These are phyloP conservation scores for Scenedesmus sp. DNA, from an alignment of 163 green algal species.

Conservation along the genomic window DNA sequence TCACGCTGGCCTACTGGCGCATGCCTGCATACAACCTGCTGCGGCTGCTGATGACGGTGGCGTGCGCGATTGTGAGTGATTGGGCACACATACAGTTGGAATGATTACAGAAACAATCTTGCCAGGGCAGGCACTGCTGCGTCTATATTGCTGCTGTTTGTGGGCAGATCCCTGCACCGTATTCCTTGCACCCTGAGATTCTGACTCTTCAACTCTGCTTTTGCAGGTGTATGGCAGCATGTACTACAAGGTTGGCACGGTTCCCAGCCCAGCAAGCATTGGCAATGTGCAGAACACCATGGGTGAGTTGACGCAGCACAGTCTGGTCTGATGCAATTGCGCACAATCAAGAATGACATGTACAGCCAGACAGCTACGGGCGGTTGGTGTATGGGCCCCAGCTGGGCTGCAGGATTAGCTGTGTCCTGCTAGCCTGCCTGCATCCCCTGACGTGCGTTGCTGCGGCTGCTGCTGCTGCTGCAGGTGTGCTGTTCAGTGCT, in stretches of 20 bases:
- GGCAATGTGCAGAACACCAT: conserved; percentile 37
- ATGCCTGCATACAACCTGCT: conserved; percentile 47
- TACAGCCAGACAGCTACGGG: no score
- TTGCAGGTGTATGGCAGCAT: conserved; percentile 34
- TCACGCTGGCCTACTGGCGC: conserved; percentile 36
- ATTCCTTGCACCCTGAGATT: neutral
- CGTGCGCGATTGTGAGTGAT: neutral
- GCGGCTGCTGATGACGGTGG: conserved; percentile 37
- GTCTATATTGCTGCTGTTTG: neutral
- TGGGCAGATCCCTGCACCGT: neutral
- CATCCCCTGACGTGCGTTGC: neutral
- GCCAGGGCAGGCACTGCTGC: neutral
- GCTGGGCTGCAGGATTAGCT: no score
- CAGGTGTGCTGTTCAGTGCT: conserved; percentile 42
- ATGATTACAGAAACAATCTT: neutral
- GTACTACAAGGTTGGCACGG: conserved; percentile 22
- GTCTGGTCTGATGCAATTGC: neutral
- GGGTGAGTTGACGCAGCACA: neutral
- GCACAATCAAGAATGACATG: no score
- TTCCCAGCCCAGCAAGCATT: conserved; percentile 1
- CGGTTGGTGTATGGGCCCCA: no score
- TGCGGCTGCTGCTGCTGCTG: neutral
- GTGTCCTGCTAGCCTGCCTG: no score
- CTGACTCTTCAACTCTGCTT: no score
- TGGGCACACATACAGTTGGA: neutral